These are phyloP conservation scores for Schizosaccharomyces cryophilus DNA, from an alignment of 805 yeast genomes.

Conservation along the genomic window DNA sequence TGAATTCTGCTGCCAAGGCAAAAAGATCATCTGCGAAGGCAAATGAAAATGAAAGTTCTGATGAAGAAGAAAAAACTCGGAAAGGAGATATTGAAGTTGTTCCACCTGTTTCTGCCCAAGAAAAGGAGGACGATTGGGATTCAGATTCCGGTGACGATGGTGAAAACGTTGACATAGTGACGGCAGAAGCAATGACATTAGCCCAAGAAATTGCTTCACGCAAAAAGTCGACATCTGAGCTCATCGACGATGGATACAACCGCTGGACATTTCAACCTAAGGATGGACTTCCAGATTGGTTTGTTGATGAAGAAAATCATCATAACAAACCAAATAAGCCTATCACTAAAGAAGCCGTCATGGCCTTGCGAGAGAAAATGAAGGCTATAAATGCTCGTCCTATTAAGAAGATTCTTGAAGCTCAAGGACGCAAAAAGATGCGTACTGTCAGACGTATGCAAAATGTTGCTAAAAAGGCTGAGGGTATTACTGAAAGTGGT, in stretches of 20 bases:
- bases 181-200: conserved; percentile 90
- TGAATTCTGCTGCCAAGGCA: conserved; percentile 6
- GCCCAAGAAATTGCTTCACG: conserved; percentile 91
- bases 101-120: conserved; percentile 14
- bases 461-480: conserved; percentile 77
- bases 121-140: conserved; percentile 10
- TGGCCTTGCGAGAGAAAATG: conserved; percentile 50
- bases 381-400: conserved; percentile 86
- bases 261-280: conserved; percentile 75
- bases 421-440: conserved; percentile 86
- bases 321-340: conserved; percentile 74
- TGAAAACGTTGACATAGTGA: conserved; percentile 50
- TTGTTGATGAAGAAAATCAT: conserved; percentile 66
- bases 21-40: conserved; percentile 2
- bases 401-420: conserved; percentile 94
- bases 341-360: conserved; percentile 78
- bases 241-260: conserved; percentile 80
- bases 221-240: conserved; percentile 48
- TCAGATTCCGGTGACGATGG: conserved; percentile 4
- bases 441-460: conserved; percentile 72
- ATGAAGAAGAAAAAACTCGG: conserved; percentile 8
- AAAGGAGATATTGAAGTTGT: conserved; percentile 6
- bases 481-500: conserved; percentile 64
- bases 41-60: conserved; percentile 3
- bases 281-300: conserved; percentile 93